Conservation (phyloP, 148 eudicot species). For the Arctostaphylos glauca region DNA sequence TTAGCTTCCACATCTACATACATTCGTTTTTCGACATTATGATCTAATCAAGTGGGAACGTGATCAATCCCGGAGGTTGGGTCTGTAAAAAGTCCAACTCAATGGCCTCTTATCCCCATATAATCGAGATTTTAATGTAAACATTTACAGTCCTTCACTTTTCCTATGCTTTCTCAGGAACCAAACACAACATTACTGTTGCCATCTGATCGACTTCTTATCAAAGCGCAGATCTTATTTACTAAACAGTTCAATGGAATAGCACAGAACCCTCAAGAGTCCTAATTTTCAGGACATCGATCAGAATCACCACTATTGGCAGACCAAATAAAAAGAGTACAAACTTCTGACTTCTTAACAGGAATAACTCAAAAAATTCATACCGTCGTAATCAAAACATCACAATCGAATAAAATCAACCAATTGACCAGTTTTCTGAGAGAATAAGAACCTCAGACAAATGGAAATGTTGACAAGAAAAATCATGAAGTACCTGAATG, state of each 20-base stretch:
- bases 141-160: not conserved
- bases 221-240: not conserved
- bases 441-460: not conserved
- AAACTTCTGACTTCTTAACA: not conserved
- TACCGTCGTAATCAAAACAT: not conserved
- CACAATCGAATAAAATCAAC: not conserved
- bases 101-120: not conserved
- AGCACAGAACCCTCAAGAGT: not conserved
- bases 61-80: not conserved
- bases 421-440: not conserved
- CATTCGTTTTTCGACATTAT: not conserved
- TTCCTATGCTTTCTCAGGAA: not conserved
- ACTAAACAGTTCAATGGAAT: not conserved
- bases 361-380: not conserved
- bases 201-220: not conserved
- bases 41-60: not conserved
- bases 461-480: not conserved
- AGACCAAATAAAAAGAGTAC: not conserved
- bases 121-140: not conserved
- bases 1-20: no score
- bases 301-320: not conserved
- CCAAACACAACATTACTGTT: not conserved
- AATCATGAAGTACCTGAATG: conserved; percentile 35
- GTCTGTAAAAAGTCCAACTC: not conserved
- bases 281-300: not conserved